Conservation (phyloP, 352 stramenopile species). For the Thraustotheca clavata region DNA sequence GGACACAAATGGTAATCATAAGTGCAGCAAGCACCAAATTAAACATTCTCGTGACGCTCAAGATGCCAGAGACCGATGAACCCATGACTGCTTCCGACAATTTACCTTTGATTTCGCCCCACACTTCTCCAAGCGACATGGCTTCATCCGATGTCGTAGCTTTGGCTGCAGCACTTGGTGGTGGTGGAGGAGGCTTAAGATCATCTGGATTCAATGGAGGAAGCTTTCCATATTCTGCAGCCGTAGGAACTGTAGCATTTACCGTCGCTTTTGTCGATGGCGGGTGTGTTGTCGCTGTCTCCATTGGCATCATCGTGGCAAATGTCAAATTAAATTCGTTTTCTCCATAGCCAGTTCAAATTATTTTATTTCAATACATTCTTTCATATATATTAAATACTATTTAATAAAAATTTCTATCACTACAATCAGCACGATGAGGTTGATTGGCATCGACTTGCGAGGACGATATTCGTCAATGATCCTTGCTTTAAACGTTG, state of each 20-base stretch:
- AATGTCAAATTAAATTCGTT: slow-evolving; percentile 9
- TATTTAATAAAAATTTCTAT: too few relatives aligned
- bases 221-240: slow-evolving; percentile 26
- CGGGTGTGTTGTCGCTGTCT: slow-evolving; percentile 18
- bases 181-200: slow-evolving; percentile 67
- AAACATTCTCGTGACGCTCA: slow-evolving; percentile 64
- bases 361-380: not conserved
- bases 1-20: slow-evolving; percentile 67
- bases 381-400: not conserved
- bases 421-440: too few relatives aligned
- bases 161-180: slow-evolving; percentile 66
- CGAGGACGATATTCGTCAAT: too few relatives aligned
- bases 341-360: slow-evolving; percentile 19
- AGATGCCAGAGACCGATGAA: slow-evolving; percentile 68
- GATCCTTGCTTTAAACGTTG: too few relatives aligned
- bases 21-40: slow-evolving; percentile 64
- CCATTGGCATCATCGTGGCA: slow-evolving; percentile 19
- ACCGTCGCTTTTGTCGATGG: slow-evolving; percentile 15
- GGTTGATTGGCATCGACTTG: too few relatives aligned
- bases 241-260: not conserved
- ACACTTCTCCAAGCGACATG: slow-evolving; percentile 80
- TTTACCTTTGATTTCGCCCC: slow-evolving; percentile 76
- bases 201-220: slow-evolving; percentile 79
- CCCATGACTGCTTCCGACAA: slow-evolving; percentile 51
- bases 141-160: slow-evolving; percentile 45